Base-by-base conservation (phyloP, 2,329 filamentous ascomycete genomes). In the Bertia moriformis region DNA sequence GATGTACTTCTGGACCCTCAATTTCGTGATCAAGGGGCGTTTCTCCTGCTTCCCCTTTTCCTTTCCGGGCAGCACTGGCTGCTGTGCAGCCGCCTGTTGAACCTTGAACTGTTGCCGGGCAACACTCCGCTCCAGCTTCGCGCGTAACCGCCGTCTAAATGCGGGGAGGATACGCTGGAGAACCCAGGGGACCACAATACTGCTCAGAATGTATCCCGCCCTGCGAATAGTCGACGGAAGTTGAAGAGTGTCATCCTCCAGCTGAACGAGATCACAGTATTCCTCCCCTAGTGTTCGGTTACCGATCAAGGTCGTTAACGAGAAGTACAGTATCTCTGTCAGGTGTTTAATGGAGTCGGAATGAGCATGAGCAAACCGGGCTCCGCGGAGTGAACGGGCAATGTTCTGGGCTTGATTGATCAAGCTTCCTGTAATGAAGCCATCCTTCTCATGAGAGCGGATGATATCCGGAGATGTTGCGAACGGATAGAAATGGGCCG, bases 401-500 rank as follows among this genome's bases (percentile, higher is more conserved):
- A 35, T 35, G 32, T 7, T 7, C 17, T 35, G 32, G 12, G 32
- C 10, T 35, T 35, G 32, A 12, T 35, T 10, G 32, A 35, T 18
- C 15, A 35, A 15, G 15, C 32, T 35, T 7, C 12, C 7, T 7
- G 32, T 35, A 10, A 35, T 7, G 15, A 12, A 35, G 15, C 10
- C 32, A 15, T 35, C 32, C 15, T 35, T 35, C 15, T 35, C 32
- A 17, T 35, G 32, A 18, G 32, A 35, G 10, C 32, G 32, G 32
- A 35, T 35, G 15, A 35, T 35, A 17, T 35, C 32, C 15, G 32
- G 32, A 7, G 32, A 35, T 18, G 32, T 35, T 35, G 32, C 32
- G 32, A 35, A 35, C 7, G 32, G 32, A 15, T 35, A 35, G 32
- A 35, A 35, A 17, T 35, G 32, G 12, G 32, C 32, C 15, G 32